These are phyloP conservation scores for Purshia tridentata DNA, from an alignment of 306 rosid genomes.

Conservation along the genomic window DNA sequence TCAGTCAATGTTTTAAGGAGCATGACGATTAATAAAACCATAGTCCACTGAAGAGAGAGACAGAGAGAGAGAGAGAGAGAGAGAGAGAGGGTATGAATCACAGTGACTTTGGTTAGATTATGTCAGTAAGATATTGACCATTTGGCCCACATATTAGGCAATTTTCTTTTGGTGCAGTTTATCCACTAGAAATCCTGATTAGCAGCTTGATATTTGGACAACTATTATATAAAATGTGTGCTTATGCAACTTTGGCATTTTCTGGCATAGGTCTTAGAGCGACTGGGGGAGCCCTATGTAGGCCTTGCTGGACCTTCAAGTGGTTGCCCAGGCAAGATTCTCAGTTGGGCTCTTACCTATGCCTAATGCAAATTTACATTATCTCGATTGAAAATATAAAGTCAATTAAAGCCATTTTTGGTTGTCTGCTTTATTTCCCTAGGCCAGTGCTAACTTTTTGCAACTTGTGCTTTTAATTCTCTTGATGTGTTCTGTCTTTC, in stretches of 20 bases:
- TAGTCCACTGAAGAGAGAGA: neutral
- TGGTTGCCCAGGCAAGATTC: conserved; percentile 37
- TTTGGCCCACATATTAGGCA: neutral
- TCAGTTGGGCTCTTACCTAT: conserved; percentile 37
- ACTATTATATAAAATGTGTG: conserved; percentile 18
- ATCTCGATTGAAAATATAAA: conserved; percentile 5
- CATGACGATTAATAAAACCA: neutral
- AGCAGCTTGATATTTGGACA: conserved; percentile 15
- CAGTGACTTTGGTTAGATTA: neutral
- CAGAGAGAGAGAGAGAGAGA: too few species aligned
- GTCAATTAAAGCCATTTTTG: conserved; percentile 10
- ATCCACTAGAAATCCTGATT: conserved; percentile 15
- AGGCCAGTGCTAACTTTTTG: neutral
- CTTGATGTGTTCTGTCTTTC: conserved; percentile 28
- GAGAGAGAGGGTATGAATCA: neutral
- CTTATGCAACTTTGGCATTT: conserved; percentile 38
- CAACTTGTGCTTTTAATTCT: conserved; percentile 19
- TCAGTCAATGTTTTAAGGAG: neutral
- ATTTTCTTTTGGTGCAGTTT: neutral
- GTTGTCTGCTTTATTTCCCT: conserved; percentile 9
- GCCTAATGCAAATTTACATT: conserved; percentile 10
- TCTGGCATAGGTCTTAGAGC: conserved; percentile 38
- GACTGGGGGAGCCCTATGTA: conserved; percentile 34
- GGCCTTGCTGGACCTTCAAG: conserved; percentile 39
- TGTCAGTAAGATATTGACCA: neutral